Evolutionary conservation across 1,139 yeast genomes (phyloP), one percentile per base, ranked within the genome.

Genomic region (Casaregolazyma suthepensis): DNA sequence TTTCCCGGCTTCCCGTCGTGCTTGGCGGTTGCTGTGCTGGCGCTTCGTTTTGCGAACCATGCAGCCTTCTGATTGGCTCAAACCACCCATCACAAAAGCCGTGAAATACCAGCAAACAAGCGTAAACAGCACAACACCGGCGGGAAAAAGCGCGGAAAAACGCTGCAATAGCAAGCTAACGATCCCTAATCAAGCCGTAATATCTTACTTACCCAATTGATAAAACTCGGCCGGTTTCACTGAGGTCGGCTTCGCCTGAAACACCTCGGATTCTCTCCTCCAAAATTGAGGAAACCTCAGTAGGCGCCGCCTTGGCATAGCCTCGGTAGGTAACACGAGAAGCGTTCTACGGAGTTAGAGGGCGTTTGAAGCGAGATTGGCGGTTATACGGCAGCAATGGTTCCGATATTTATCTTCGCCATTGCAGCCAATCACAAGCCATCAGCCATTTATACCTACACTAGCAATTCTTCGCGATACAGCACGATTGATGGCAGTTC

Each of bases 251-350:
- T 78, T 91, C 98, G 70, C 89, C 95, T 65, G 96, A 85, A 68
- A 93, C 94, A 79, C 99, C 99, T 81, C 96, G 90, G 82, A 94
- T 94, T 81, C 96, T 90, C 77, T 93, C 96, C 81, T 94, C 99
- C 73, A 94, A 85, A 79, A 94, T 93, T 60, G 98, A 89, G 66
- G 99, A 90, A 66, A 94, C 99, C 81, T 94, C 99, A 67, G 99
- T 93, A 74, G 99, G 98, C 68, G 95, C 91, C 71, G 98, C 95
- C 85, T 93, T 94, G 72, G 98, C 97, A 73, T 82, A 88, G 77
- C 96, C 85, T 70, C 86, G 70, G 59, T 65, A 62, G 48, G 62
- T 59, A 54, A 62, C 61, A 52, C 63, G 64, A 53, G 50, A 10
- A 47, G 45, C 50, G 35, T 47, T 47, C 50, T 47, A 47, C 2